Conservation (phyloP, 805 yeast genomes). For the Geotrichum ghanense region DNA sequence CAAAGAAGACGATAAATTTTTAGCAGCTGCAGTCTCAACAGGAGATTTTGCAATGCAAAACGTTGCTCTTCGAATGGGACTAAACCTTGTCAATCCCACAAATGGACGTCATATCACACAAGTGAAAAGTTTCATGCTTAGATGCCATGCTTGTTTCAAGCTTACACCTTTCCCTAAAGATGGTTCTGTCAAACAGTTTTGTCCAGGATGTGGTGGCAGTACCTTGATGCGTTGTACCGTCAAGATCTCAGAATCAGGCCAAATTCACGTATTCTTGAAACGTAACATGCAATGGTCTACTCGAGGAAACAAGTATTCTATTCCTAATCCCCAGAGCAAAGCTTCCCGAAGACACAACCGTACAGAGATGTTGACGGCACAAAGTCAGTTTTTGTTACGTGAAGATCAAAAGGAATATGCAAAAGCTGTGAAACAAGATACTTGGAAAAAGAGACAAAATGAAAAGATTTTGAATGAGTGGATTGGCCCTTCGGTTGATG, state of each 20-base stretch:
- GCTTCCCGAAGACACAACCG: conserved; percentile 59
- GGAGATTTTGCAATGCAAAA: conserved; percentile 98
- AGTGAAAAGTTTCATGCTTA: conserved; percentile 82
- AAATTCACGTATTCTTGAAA: conserved; percentile 78
- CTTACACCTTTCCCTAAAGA: conserved; percentile 67
- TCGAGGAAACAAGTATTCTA: conserved; percentile 70
- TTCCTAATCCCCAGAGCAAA: conserved; percentile 82
- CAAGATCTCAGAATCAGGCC: conserved; percentile 70
- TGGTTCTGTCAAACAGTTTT: conserved; percentile 67
- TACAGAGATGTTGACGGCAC: conserved; percentile 36
- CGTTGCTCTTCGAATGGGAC: conserved; percentile 82
- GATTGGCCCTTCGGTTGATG: conserved; percentile 61
- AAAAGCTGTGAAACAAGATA: conserved; percentile 76
- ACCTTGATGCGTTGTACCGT: conserved; percentile 87
- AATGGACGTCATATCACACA: conserved; percentile 78
- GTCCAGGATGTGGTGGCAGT: conserved; percentile 91
- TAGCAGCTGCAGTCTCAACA: conserved; percentile 76
- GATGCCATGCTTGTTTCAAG: conserved; percentile 95
- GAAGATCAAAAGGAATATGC: conserved; percentile 94
- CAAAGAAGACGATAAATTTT: conserved; percentile 24
- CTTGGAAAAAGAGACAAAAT: conserved; percentile 76
- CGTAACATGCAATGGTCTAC: conserved; percentile 88
- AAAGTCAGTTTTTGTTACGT: conserved; percentile 67
- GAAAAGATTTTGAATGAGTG: conserved; percentile 79
- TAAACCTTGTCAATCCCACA: conserved; percentile 72